phyloP scores from a whole-genome alignment of 805 yeast species.

The Debaryomyces maramus region DNA sequence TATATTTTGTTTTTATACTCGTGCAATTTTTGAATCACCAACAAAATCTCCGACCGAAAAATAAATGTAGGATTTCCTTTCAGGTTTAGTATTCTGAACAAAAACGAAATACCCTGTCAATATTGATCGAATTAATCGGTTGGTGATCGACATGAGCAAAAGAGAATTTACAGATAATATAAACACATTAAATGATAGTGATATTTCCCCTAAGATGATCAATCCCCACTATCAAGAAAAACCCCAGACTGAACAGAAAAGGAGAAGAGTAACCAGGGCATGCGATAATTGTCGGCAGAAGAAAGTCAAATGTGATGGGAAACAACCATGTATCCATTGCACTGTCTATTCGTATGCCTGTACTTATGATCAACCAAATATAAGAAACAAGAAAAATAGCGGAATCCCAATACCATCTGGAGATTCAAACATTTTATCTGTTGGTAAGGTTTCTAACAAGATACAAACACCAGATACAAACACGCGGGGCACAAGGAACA shows the following conservation, averaged over 20 bases:
- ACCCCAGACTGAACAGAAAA: constrained; percentile 33
- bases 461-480: constrained; percentile 7
- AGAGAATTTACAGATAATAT: not conserved
- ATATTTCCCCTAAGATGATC: constrained; percentile 3
- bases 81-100: no score
- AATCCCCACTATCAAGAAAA: constrained; percentile 4
- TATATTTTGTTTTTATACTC: no score
- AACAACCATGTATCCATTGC: constrained; percentile 77
- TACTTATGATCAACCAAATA: constrained; percentile 77
- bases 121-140: not conserved
- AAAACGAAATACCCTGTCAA: not conserved
- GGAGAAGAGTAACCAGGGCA: constrained; percentile 70
- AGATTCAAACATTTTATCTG: not conserved
- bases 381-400: constrained; percentile 47
- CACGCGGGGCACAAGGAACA: constrained; percentile 7
- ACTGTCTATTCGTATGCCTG: constrained; percentile 85
- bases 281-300: constrained; percentile 75
- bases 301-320: constrained; percentile 79
- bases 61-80: no score
- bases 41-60: no score
- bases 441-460: not conserved
- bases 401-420: constrained; percentile 29
- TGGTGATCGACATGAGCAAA: constrained; percentile 1
- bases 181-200: not conserved
- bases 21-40: no score